These are phyloP conservation scores for Neotropicomus parvogracilis DNA, from an alignment of 1,284 basidiomycete species.

Conservation along the genomic window DNA sequence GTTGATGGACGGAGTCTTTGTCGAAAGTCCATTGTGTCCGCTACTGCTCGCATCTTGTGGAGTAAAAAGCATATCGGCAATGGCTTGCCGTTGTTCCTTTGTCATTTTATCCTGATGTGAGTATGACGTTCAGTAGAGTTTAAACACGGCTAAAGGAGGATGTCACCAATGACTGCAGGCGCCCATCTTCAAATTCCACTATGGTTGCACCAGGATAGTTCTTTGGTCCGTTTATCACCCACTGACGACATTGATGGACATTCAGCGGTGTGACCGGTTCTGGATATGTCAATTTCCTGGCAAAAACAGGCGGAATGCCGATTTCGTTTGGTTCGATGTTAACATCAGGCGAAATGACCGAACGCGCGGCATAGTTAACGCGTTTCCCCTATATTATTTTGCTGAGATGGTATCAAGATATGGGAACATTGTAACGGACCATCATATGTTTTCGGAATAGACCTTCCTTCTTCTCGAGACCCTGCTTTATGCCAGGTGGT, in stretches of 20 bases:
- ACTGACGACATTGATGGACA: conserved; percentile 83
- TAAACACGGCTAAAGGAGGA: background rate
- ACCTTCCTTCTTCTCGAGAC: conserved; percentile 98
- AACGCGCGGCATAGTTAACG: conserved; percentile 98
- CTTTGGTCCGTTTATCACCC: conserved; percentile 90
- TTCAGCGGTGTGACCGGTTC: conserved; percentile 95
- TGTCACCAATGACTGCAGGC: conserved; percentile 74
- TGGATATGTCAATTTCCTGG: conserved; percentile 94
- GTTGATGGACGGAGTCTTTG: conserved; percentile 75
- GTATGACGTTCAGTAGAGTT: conserved; percentile 5
- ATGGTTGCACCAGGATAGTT: conserved; percentile 92
- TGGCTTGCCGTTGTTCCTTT: conserved; percentile 86
- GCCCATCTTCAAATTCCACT: conserved; percentile 94
- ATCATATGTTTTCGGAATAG: conserved; percentile 99
- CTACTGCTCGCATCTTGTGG: conserved; percentile 73
- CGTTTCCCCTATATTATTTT: conserved; percentile 81
- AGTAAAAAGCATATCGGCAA: conserved; percentile 96
- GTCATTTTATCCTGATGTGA: conserved; percentile 73
- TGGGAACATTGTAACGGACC: conserved; percentile 44
- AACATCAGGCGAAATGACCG: conserved; percentile 98
- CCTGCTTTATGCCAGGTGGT: conserved; percentile 93
- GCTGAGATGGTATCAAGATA: conserved; percentile 4
- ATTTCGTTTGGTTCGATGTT: conserved; percentile 99
- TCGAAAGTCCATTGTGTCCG: conserved; percentile 57
- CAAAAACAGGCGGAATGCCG: conserved; percentile 97